Percentiles rank a stretch among this genome's conserved stretches.
These are phyloP conservation scores for Davidsoniella eucalypti DNA, from an alignment of 2,329 filamentous ascomycete species.

Conservation along the genomic window DNA sequence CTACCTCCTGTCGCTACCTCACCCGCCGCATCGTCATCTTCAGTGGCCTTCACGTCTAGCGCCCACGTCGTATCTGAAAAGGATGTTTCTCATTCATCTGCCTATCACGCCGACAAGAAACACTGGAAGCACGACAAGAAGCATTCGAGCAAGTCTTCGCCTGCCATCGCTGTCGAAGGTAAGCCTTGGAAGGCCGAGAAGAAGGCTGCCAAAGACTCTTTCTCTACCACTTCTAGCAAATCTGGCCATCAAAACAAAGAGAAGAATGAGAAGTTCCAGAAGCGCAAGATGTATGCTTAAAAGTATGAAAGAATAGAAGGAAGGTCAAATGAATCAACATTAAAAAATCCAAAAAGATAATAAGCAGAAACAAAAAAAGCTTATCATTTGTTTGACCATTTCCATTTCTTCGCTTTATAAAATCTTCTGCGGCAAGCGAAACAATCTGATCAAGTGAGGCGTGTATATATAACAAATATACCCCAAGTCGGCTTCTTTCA, in stretches of 20 bases:
- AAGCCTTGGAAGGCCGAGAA: conserved; percentile 1
- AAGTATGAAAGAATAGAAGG: background rate
- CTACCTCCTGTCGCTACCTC: too few relatives aligned
- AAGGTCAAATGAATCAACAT: background rate
- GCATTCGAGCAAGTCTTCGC: too few relatives aligned
- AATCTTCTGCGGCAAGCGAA: too few relatives aligned
- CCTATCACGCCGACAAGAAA: conserved; percentile 1
- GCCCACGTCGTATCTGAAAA: background rate
- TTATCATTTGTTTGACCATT: background rate
- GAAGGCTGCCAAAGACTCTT: background rate
- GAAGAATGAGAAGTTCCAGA: background rate
- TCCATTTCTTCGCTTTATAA: too few relatives aligned
- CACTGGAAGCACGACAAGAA: conserved; percentile 3
- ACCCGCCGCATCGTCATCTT: too few relatives aligned
- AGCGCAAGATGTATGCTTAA: background rate
- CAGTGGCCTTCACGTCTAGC: background rate
- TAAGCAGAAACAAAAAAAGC: background rate
- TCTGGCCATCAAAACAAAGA: background rate
- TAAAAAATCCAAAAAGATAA: background rate
- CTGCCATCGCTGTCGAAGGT: too few relatives aligned
- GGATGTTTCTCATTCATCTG: background rate
- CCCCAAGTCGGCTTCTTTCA: too few relatives aligned
- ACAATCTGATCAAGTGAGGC: too few relatives aligned
- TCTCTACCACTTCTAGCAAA: too few relatives aligned
- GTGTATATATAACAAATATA: too few relatives aligned